Base-by-base conservation (phyloP, 2,329 filamentous ascomycete species). In the Escovopsis sp. region DNA sequence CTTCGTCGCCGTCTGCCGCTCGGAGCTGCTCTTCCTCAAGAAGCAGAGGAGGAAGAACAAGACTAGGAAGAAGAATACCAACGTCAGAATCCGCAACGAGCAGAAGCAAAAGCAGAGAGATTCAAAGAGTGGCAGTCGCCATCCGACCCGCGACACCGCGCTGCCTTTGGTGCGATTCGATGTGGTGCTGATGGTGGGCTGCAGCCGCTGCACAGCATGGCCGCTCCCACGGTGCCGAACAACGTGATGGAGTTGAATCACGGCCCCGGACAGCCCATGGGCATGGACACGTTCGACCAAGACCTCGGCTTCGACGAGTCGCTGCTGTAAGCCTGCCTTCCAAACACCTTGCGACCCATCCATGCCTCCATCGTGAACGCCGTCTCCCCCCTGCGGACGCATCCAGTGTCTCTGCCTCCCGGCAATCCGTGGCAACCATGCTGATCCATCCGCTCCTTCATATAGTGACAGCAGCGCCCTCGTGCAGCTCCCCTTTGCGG, bases 241-340 rank as follows among this genome's bases (percentile, higher is more conserved):
- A 64, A 70, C 44, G 49, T 55, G 43, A 62, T 71, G 54, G 55
- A 53, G 42, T 53, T 72, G 53, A 63, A 61, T 42, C 53, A 55
- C 43, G 48, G 46, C 27, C 48, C 49, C 30, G 56, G 55, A 34
- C 53, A 58, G 39, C 37, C 50, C 30, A 53, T 69, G 45, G 52
- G 52, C 15, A 66, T 72, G 45, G 67, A 68, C 17, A 56, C 57
- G 13, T 72, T 73, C 43, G 65, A 70, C 33, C 57, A 61, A 28
- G 65, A 69, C 27, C 52, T 72, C 31, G 52, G 53, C 36, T 74
- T 73, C 55, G 69, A 73, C 46, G 70, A 73, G 16, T 60, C 67
- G 30, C 54, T 73, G 31, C 56, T 75, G 70, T 74, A 57, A 53
- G 67, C 58, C 38, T 19, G 11, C 19, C 5, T 9, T 21, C 19